These are phyloP conservation scores for Populus davidiana DNA, from an alignment of 345 rosid species.

Conservation along the genomic window DNA sequence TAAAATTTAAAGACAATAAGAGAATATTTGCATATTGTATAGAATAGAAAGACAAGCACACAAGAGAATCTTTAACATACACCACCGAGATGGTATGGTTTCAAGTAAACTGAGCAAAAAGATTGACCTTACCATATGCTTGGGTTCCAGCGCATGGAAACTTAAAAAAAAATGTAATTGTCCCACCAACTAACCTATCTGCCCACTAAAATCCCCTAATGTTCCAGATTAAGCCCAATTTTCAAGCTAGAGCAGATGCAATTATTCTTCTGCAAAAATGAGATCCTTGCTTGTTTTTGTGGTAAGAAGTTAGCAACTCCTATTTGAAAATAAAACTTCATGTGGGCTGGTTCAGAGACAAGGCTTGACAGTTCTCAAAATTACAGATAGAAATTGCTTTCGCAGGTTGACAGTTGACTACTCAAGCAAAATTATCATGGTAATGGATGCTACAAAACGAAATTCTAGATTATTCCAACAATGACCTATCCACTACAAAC, in stretches of 20 bases:
- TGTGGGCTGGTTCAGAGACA: neutral
- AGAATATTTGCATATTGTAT: neutral
- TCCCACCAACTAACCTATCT: neutral
- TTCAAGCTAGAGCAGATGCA: neutral
- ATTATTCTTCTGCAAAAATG: neutral
- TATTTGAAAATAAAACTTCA: neutral
- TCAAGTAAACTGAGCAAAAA: neutral
- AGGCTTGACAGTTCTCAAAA: neutral
- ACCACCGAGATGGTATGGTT: neutral
- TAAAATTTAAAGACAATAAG: neutral
- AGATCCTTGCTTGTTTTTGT: neutral
- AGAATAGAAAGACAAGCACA: neutral
- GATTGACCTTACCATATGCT: neutral
- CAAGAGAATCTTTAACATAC: neutral
- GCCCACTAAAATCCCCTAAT: neutral
- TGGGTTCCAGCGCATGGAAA: neutral
- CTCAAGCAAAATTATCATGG: neutral
- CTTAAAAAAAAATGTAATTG: neutral
- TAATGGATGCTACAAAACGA: neutral
- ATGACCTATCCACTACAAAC: neutral
- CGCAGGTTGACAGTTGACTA: neutral
- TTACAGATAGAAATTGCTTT: neutral
- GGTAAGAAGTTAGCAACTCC: neutral
- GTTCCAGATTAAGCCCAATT: neutral
- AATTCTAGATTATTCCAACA: neutral